Evolutionary conservation across 495 filamentous ascomycete genomes (phyloP), one percentile per base, ranked within the genome.

Genomic region (Cudoniella acicularis): DNA sequence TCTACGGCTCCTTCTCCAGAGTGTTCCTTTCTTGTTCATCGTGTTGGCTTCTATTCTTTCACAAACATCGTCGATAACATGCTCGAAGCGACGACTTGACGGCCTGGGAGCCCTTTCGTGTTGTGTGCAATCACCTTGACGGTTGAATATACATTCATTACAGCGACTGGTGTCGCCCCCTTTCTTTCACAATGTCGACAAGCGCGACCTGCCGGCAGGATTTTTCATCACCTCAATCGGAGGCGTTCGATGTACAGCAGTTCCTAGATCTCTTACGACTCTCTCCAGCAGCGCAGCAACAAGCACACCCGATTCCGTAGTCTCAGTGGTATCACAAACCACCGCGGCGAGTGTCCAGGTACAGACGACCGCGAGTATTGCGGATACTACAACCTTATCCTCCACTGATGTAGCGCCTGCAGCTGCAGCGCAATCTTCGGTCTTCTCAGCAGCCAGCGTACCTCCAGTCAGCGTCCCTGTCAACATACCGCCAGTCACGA

Each of bases 221-320:
- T 72, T 69, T n/a, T 72, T 64, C 25, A 68, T 77, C 59, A 77
- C 78, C 24, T 75, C 68, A 13, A 71, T 79, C 49, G 51, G 70
- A 20, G 77, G 77, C 18, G 73, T 66, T 57, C 72, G 68, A 65
- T 81, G 79, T 65, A 79, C 78, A 61, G 74, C 73, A 27, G 62
- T 77, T 52, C 77, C 78, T 40, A 75, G 70, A 54, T 57, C 65
- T 41, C 48, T 57, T 27, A 69, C 56, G 24, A 58, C 60, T 25
- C 52, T 40, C 49, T 21, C 52, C 42, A 23, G 55, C 62, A 17
- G 45, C 25, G 48, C 20, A 27, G 54, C 41, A 18, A 21, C 54
- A 18, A 36, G 13, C 18, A 23, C 49, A 23, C 8, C 48, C 18
- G 25, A 6, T n/a, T 23, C 48, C 10, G 10, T 24, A 20, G 20